Evolutionary conservation across 1,139 yeast genomes (phyloP).

Genomic region (Nakaseomyces delphensis): DNA sequence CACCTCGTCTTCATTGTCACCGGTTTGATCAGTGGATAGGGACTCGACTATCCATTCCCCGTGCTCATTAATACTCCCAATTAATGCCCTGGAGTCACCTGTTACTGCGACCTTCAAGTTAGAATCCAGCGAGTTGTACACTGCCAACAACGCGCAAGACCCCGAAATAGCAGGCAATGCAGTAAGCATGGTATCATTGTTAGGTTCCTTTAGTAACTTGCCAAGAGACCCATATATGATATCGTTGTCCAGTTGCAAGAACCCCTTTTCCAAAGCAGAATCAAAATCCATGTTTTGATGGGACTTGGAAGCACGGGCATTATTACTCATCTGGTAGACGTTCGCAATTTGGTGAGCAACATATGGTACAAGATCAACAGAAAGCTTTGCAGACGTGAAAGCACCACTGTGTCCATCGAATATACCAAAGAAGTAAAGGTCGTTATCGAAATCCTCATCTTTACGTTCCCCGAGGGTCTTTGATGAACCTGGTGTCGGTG

Average conservation of each 20-base stretch:
- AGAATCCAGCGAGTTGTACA: slow-evolving; percentile 70
- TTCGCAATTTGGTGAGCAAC: slow-evolving; percentile 73
- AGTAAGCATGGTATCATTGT: slow-evolving; percentile 42
- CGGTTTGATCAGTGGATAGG: slow-evolving; percentile 87
- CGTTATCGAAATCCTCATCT: slow-evolving; percentile 44
- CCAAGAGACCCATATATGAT: slow-evolving; percentile 71
- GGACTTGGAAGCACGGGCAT: slow-evolving; percentile 12
- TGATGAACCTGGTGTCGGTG: background rate
- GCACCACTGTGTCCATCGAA: slow-evolving; percentile 98
- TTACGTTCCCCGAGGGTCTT: slow-evolving; percentile 28
- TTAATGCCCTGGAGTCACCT: slow-evolving; percentile 90
- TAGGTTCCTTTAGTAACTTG: slow-evolving; percentile 54
- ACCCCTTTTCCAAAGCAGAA: slow-evolving; percentile 73
- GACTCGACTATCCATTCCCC: slow-evolving; percentile 85
- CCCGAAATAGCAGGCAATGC: slow-evolving; percentile 94
- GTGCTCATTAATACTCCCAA: slow-evolving; percentile 58
- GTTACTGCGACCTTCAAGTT: slow-evolving; percentile 84
- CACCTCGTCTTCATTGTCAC: slow-evolving; percentile 81
- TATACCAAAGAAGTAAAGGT: slow-evolving; percentile 92
- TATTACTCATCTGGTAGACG: slow-evolving; percentile 32
- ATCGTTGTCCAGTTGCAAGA: slow-evolving; percentile 74
- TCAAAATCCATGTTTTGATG: slow-evolving; percentile 48
- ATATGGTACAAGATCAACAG: slow-evolving; percentile 66
- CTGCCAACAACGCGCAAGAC: slow-evolving; percentile 81
- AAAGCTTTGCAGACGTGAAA: slow-evolving; percentile 76